Conservation (phyloP, 352 stramenopile species). For the Phytopythium mirpurense region DNA sequence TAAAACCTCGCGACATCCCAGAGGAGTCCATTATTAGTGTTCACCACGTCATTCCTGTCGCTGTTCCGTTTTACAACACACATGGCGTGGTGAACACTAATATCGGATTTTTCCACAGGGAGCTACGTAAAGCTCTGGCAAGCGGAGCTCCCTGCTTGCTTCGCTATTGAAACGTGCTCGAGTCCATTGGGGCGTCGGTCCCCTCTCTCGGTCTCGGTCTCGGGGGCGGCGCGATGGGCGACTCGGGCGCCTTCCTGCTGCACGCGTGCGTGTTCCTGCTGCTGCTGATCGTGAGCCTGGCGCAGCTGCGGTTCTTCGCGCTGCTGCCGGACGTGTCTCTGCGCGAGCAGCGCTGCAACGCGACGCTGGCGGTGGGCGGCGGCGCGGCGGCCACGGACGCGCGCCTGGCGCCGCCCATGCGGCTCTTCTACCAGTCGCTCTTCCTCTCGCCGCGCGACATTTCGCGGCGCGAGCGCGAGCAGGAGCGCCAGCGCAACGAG, state of each 20-base stretch:
- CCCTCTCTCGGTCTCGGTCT: no score
- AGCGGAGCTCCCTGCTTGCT: no score
- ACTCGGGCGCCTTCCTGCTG: slow-evolving; percentile 55
- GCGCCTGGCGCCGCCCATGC: slow-evolving; percentile 55
- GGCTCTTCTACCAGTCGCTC: slow-evolving; percentile 72
- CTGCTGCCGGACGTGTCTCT: slow-evolving; percentile 63
- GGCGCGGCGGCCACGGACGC: slow-evolving; percentile 18
- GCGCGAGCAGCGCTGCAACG: slow-evolving; percentile 59
- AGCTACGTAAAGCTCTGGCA: no score
- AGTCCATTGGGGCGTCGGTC: no score
- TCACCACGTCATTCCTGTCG: no score
- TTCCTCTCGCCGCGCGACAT: slow-evolving; percentile 64
- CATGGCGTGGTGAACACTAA: no score
- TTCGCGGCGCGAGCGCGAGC: slow-evolving; percentile 32
- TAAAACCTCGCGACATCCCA: no score
- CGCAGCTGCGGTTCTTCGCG: slow-evolving; percentile 73
- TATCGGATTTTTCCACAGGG: no score
- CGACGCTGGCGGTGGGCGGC: slow-evolving; percentile 27
- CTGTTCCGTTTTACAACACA: no score
- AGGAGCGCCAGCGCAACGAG: slow-evolving; percentile 31
- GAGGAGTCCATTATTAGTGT: no score
- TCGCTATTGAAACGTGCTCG: no score
- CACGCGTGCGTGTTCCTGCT: slow-evolving; percentile 67
- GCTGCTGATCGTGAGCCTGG: slow-evolving; percentile 61
- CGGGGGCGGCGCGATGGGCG: slow-evolving; percentile 25